Evolutionary conservation across 768 basidiomycete species (phyloP), one percentile per base, ranked within the genome.

Genomic region (Termitomyces sp.): DNA sequence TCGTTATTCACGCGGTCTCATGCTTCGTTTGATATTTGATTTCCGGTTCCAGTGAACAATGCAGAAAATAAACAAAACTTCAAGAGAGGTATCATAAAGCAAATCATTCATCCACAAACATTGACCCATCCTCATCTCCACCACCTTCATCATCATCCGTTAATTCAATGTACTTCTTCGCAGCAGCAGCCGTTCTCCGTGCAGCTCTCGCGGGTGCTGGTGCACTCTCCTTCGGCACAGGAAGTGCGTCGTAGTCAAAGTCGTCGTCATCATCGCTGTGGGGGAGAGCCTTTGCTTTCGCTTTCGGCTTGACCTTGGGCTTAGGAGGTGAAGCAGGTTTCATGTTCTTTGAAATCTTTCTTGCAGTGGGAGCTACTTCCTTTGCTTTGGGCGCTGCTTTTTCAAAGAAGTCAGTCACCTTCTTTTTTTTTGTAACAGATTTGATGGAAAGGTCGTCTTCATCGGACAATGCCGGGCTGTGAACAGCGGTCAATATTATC

Each of bases 121-220:
- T 72, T 30, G 78, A 79, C 44, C 71, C 76, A 45, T 78, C 76
- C n/a, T 64, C 73, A 3, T 72, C 78, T 31, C 69, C 75, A 6
- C 75, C 80, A 13, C 75, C 77, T 3, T 76, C 79, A 15, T 77
- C 78, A 4, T 79, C 76, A 53, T 80, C 81, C 2, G 81, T 82
- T 61, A 69, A 69, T 63, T 88, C 87, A 12, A 88, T 75, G 70
- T 85, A 89, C 62, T 85, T 84, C 78, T 84, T 86, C 55, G 77
- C 66, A 45, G 31, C 31, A 27, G 44, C 39, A 37, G 75, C 73
- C 9, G 73, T 76, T 12, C 73, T 76, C 57, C 78, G 69, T 12
- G 78, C 79, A n/a, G 81, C 75, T 27, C 86, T 80, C 55, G 75
- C 75, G 13, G 81, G 77, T 24, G 84, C 79, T 55, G 75, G 74